phyloP scores from a whole-genome alignment of 2,329 filamentous ascomycete species.

The Cladophialophora bantiana region DNA sequence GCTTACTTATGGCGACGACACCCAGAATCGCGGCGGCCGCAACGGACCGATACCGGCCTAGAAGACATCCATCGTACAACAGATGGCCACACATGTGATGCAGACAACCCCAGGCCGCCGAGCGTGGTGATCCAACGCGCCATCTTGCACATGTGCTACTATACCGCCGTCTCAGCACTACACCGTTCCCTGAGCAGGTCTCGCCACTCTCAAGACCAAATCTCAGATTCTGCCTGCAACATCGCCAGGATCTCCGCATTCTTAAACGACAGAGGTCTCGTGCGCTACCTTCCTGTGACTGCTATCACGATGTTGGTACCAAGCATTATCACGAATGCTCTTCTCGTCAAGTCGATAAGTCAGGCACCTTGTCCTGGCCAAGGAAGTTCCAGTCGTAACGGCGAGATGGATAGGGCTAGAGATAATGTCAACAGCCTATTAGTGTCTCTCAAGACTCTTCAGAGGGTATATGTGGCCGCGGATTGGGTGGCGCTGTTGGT shows the following conservation, averaged over 20 bases:
- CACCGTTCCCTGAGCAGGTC: conserved; percentile 15
- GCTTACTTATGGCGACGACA: background rate
- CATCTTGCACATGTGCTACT: conserved; percentile 20
- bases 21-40: background rate
- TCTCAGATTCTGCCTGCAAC: conserved; percentile 9
- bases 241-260: conserved; percentile 14
- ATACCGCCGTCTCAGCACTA: conserved; percentile 17
- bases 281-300: conserved; percentile 19
- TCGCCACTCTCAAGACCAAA: background rate
- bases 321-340: conserved; percentile 17
- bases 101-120: background rate
- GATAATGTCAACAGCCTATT: conserved; percentile 16
- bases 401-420: conserved; percentile 2
- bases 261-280: conserved; percentile 19
- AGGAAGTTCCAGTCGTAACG: background rate
- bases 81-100: background rate
- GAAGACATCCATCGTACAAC: background rate
- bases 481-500: conserved; percentile 3
- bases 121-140: conserved; percentile 19
- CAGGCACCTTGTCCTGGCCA: background rate
- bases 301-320: conserved; percentile 21
- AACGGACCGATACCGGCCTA: background rate
- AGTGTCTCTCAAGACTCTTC: conserved; percentile 4
- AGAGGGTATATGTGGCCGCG: conserved; percentile 10
- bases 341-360: conserved; percentile 8